Evolutionary conservation across 257 asterid species (phyloP), one percentile per base, ranked within the genome.

Genomic region (Avicennia marina): DNA sequence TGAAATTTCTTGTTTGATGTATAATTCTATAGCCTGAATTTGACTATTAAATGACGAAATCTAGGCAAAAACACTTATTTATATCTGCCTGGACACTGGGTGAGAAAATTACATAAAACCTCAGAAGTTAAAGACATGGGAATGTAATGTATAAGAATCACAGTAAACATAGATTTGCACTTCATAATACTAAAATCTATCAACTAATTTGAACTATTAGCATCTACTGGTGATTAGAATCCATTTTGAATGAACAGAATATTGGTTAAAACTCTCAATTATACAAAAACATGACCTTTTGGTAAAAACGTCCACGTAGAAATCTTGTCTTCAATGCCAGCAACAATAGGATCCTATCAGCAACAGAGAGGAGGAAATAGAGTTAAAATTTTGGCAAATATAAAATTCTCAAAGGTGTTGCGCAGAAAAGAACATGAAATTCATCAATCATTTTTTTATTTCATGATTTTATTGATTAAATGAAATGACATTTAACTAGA

Each of bases 301-400:
- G 97, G 98, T 62, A 93, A 78, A 68, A 93, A 93, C 47, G 97
- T 77, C 98, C 98, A 93, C 2, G 87, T 80, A 6, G 97, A 72
- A 67, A 93, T 93, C 84, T 89, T 93, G 47, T 93, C 98, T 80
- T 93, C 97, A 65, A 93, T 93, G 72, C 95, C 97, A 1, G 81
- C 69, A 52, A 93, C 84, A 15, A 93, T 84, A 56, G 95, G 89
- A 78, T 93, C 98, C 97, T 93, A 69, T 45, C 57, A 67, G 67
- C 32, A 45, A 36, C 39, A 51, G 34, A 29, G 34, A 29, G 8
- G n/a, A n/a, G n/a, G n/a, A n/a, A n/a, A n/a, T n/a, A n/a, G 44
- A 45, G 60, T 57, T 11, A 58, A 62, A 52, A 22, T 13, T 53
- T 47, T 33, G 53, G 33, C 13, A 60, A 11, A 36, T 26, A 19